Evolutionary conservation across 2,329 filamentous ascomycete species (phyloP).

Genomic region (Neodidymelliopsis sp.): DNA sequence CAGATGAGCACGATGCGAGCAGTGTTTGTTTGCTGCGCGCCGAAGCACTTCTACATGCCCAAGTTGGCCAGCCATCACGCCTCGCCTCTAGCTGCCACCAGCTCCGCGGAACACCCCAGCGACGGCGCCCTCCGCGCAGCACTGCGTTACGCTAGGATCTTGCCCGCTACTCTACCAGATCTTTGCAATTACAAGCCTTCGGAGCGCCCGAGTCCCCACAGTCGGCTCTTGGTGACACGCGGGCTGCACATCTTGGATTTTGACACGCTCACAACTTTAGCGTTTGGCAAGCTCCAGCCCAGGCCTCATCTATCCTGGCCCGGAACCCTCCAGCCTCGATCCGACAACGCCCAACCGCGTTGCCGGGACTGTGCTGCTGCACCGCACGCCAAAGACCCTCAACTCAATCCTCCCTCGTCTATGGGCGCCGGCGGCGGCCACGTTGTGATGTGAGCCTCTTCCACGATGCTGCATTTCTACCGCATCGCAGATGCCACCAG

Average conservation of each 20-base stretch:
- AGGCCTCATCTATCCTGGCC: slow-evolving; percentile 24
- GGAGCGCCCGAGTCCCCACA: slow-evolving; percentile 36
- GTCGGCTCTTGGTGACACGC: slow-evolving; percentile 36
- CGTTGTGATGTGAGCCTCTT: slow-evolving; percentile 33
- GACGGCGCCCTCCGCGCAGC: slow-evolving; percentile 15
- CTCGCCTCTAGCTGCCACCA: slow-evolving; percentile 6
- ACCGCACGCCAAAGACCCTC: slow-evolving; percentile 22
- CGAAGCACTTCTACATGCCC: slow-evolving; percentile 1
- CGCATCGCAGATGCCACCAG: slow-evolving; percentile 5
- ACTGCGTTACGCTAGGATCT: slow-evolving; percentile 30
- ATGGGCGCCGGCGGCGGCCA: slow-evolving; percentile 39
- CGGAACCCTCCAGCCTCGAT: slow-evolving; percentile 36
- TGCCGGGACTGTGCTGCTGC: slow-evolving; percentile 38
- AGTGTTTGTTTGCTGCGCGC: not conserved
- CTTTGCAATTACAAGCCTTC: slow-evolving; percentile 27
- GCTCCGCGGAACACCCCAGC: too few relatives aligned
- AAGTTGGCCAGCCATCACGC: not conserved
- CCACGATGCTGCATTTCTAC: slow-evolving; percentile 4
- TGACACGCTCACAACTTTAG: slow-evolving; percentile 32
- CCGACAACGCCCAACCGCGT: slow-evolving; percentile 45
- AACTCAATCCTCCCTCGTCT: slow-evolving; percentile 18
- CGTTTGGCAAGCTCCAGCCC: slow-evolving; percentile 23
- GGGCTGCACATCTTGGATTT: slow-evolving; percentile 36
- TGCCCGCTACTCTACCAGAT: slow-evolving; percentile 26
- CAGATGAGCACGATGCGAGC: not conserved